A percentile compares a stretch with the other conserved stretches of the same genome.
These are phyloP conservation scores for Colletotrichum lupini DNA, from an alignment of 2,329 filamentous ascomycete genomes.

Conservation along the genomic window DNA sequence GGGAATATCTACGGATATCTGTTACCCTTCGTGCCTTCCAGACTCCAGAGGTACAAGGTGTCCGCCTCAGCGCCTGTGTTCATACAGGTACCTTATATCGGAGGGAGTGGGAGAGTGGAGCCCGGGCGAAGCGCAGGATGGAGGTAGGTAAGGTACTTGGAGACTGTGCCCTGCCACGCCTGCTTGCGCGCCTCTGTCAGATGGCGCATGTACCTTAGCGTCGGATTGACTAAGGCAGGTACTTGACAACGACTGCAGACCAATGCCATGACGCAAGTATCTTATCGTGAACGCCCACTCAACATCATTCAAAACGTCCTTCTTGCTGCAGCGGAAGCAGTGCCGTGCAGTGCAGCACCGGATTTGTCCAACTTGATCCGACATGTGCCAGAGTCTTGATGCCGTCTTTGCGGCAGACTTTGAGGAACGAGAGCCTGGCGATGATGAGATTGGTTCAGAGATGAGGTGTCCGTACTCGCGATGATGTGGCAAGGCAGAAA, in stretches of 20 bases:
- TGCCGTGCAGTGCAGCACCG: slow-evolving; percentile 11
- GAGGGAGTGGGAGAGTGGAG: neutral
- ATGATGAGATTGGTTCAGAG: neutral
- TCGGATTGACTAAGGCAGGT: slow-evolving; percentile 14
- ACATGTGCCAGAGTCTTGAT: neutral
- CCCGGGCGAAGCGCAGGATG: slow-evolving; percentile 7
- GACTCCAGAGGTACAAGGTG: neutral
- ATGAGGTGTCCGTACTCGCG: neutral
- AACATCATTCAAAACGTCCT: neutral
- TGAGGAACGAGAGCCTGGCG: neutral
- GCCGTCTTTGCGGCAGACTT: neutral
- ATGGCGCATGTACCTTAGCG: slow-evolving; percentile 14
- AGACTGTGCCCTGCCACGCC: neutral
- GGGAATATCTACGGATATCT: neutral
- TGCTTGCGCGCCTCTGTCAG: neutral
- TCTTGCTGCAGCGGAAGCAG: slow-evolving; percentile 13
- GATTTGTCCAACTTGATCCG: neutral
- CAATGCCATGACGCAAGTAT: neutral
- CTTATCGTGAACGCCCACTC: neutral
- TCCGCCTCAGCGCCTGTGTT: neutral
- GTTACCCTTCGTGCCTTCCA: too few species aligned
- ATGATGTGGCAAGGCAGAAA: neutral
- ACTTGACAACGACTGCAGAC: slow-evolving; percentile 1
- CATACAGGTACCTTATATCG: neutral
- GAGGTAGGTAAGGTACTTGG: slow-evolving; percentile 8